Conservation (phyloP, 2,329 filamentous ascomycete species). For the Cercospora sojina region DNA sequence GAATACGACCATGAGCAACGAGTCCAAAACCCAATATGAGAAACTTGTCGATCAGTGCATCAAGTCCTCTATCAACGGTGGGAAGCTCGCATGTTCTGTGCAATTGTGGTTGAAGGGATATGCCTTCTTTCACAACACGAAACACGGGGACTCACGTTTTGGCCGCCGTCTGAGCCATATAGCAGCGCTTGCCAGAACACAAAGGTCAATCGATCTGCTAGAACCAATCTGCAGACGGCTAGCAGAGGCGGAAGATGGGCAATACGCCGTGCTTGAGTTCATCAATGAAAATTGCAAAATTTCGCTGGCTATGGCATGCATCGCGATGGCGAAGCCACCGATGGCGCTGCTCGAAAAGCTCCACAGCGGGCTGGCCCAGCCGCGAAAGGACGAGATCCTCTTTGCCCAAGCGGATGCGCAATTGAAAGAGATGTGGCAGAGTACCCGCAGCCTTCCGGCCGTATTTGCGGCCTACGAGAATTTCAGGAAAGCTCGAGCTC, state of each 20-base stretch:
- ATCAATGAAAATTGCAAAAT: background rate
- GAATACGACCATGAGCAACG: background rate
- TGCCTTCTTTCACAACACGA: background rate
- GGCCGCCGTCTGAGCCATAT: background rate
- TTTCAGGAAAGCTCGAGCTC: background rate
- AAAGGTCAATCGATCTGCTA: background rate
- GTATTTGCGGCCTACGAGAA: conserved; percentile 1
- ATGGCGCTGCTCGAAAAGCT: background rate
- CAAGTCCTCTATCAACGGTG: background rate
- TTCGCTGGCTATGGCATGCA: background rate
- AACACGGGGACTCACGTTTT: background rate
- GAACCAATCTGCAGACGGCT: background rate
- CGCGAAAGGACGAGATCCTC: background rate
- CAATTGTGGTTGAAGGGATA: background rate
- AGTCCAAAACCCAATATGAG: background rate
- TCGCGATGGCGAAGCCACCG: background rate
- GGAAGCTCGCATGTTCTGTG: background rate
- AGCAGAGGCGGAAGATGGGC: background rate
- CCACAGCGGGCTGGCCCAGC: background rate
- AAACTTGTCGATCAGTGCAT: background rate
- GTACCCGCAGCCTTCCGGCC: conserved; percentile 12
- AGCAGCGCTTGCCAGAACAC: background rate
- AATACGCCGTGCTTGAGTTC: background rate
- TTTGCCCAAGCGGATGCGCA: background rate
- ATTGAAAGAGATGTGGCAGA: conserved; percentile 17